Base-by-base conservation (phyloP, 2,329 filamentous ascomycete species). In the Metarhizium humberi region DNA sequence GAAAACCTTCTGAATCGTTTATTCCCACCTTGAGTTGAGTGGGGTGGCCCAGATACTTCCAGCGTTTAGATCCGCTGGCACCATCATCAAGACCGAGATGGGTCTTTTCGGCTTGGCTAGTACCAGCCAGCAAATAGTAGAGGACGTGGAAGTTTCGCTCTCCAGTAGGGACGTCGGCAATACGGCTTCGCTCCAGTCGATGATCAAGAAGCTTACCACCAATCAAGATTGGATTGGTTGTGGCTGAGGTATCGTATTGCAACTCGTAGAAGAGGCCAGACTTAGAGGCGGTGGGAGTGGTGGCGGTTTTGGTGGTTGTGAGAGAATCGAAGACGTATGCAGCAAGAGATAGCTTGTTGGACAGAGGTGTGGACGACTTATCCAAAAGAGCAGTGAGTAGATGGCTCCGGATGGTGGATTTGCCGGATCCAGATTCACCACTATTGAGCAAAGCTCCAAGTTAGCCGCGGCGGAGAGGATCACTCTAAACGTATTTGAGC, bases 1-100 rank as follows among this genome's bases (percentile, higher is more conserved):
- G 90, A 71, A 99, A 99, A 4, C 92, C 94, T 66, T 96, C 92
- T 2, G 87, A 80, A 66, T 99, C 94, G 65, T 99, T 96, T 68
- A 99, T 92, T 56, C 94, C 94, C 32, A 97, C 90, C 70, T 96
- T 97, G 60, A 99, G 80, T 72, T 99, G 94, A 0, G 92, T 96
- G 1, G 92, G 94, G 64, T 99, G 94, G 3, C 94, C 94, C 3
- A 99, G 81, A 67, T 95, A 99, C 68, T 91, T 88, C 94, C 94
- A 99, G 71, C 94, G 80, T 74, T 90, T 95, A 64, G 76, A 68
- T 14, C 67, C 67, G 62, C 86, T 82, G 5, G 75, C 65, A 16
- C 67, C 69, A 6, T 70, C 72, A 6, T 85, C 80, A 25, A 85
- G 75, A 13, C 82, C 80, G 4, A 99, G 75, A 77, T 99, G 94